Conservation (phyloP, 345 rosid genomes). For the Streptanthus diversifolius region DNA sequence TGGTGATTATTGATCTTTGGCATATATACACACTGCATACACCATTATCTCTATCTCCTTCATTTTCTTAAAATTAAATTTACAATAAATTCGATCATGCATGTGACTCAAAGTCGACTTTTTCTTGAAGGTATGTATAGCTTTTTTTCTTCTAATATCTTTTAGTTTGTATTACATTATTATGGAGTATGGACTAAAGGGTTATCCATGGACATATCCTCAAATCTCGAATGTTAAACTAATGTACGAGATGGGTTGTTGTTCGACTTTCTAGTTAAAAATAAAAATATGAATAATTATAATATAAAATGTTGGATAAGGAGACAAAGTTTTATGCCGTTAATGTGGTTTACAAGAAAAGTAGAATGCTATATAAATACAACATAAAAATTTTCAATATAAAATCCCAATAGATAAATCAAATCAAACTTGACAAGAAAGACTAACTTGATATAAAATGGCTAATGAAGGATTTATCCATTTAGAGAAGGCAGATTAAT, state of each 20-base stretch:
- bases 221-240: slow-evolving; percentile 13
- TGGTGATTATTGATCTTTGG: slow-evolving; percentile 4
- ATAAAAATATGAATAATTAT: background rate
- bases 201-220: slow-evolving; percentile 17
- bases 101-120: slow-evolving; percentile 16
- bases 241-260: slow-evolving; percentile 20
- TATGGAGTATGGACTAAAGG: slow-evolving; percentile 24
- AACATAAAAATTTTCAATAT: background rate
- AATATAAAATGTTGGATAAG: slow-evolving; percentile 12
- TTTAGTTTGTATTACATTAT: slow-evolving; percentile 3
- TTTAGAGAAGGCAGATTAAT: background rate
- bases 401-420: background rate
- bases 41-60: slow-evolving; percentile 16
- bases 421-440: background rate
- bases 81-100: background rate
- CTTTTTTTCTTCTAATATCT: background rate
- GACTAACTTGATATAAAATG: background rate
- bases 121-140: slow-evolving; percentile 8
- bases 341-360: slow-evolving; percentile 8
- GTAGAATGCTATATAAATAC: background rate
- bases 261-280: background rate
- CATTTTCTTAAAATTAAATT: background rate
- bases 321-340: background rate
- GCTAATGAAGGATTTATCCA: background rate
- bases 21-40: background rate